Conservation (phyloP, 176 grass and related monocot genomes). For the Dendrocalamus sinicus region DNA sequence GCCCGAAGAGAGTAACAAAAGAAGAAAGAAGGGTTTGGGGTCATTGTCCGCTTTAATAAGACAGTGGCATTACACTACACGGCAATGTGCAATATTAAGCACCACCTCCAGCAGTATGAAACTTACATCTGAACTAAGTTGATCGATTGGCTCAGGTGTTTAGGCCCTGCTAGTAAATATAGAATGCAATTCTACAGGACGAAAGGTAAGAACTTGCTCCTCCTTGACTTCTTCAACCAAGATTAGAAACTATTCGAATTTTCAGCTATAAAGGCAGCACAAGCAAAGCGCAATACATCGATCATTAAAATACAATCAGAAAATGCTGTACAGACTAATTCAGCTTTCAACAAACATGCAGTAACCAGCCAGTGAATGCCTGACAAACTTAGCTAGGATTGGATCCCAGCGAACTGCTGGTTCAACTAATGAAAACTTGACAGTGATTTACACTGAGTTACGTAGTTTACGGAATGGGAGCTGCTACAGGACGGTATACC, state of each 20-base stretch:
- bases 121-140: not conserved
- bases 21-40: constrained; percentile 34
- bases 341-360: not conserved
- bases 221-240: not conserved
- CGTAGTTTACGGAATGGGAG: too few species aligned
- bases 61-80: too few species aligned
- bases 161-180: not conserved
- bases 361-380: not conserved
- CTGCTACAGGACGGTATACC: too few species aligned
- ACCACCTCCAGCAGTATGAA: too few species aligned
- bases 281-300: not conserved
- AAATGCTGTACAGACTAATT: constrained; percentile 3
- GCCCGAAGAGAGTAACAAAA: constrained; percentile 38
- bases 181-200: not conserved
- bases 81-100: too few species aligned
- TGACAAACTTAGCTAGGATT: constrained; percentile 10
- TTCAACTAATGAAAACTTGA: not conserved
- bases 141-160: not conserved
- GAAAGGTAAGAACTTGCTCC: not conserved
- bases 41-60: not conserved
- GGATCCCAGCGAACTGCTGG: not conserved
- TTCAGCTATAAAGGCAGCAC: not conserved
- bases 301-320: not conserved
- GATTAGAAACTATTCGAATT: not conserved
- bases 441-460: not conserved